Base-by-base conservation (phyloP, 148 eudicot genomes). In the Diospyros kaki region DNA sequence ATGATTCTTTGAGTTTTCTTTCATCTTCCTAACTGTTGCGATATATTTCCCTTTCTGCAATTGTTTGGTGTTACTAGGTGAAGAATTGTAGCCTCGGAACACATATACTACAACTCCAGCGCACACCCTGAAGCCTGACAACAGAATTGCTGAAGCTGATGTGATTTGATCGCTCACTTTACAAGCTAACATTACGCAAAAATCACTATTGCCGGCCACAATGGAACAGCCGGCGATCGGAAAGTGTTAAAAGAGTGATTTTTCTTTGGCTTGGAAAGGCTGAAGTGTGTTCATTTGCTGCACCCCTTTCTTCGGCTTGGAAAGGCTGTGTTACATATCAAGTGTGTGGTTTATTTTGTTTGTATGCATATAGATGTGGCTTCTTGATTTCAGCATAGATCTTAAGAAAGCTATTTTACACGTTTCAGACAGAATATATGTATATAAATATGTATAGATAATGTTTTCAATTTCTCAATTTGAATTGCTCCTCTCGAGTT, bases 31-130 rank as follows among this genome's bases (percentile, higher is more conserved):
- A 28, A 28, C 28, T 28, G 28, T 28, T 0, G 28, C 28, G 28
- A 28, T 40, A 15, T 60, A 46, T 76, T 28, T 50, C 28, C 9
- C 58, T 40, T 41, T 13, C 10, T 11, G 53, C 2, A 55, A n/a
- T 48, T 15, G 18, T 40, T 52, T 44, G n/a, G n/a, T 65, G 39
- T 76, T 45, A 10, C 66, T 90, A 94, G 98, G 97, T 88, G 73
- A 81, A 74, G 72, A 83, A 89, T 76, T 91, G 89, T 77, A 89
- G 94, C 82, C 79, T 93, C 79, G 84, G 87, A 81, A 84, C 85
- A 17, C 89, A 91, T 15, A 68, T 83, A 60, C 74, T 89, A 73
- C 98, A 89, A 80, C 70, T 81, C 68, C 81, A 75, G 80, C 76
- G 74, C 65, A 73, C 71, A 73, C 73, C 82, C 12, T 54, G 78